Base-by-base conservation (phyloP, 2,329 filamentous ascomycete species). In the Beauveria caledonica region DNA sequence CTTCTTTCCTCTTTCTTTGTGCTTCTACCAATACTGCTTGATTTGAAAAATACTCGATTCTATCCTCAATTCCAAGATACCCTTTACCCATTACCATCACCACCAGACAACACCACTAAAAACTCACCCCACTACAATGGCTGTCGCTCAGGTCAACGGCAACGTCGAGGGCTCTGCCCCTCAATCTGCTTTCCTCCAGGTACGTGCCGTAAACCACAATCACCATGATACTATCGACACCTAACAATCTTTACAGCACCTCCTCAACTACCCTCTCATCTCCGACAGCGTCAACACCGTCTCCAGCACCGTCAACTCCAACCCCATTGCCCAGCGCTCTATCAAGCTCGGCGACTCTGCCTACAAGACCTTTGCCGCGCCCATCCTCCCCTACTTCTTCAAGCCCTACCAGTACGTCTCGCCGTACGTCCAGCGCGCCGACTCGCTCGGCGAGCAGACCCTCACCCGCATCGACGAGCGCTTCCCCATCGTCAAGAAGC, bases 311-410 rank as follows among this genome's bases (percentile, higher is more conserved):
- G 87, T 95, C 82, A 90, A 92, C 76, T 79, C 83, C 70, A 90
- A 93, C 77, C 87, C 90, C 55, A 87, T 90, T 71, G 92, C 90
- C 70, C 87, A 91, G 73, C 92, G 87, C 77, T 92, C 91, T 48
- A 78, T 97, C 71, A 81, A 88, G 68, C 76, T 94, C 64, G 84
- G 87, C 72, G 84, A 89, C 71, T 83, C 86, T 63, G 86, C 87
- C 68, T 96, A 92, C 80, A 78, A 85, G 70, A 86, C 83, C 65
- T 81, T 96, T 69, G 87, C 88, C 71, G 87, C 86, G 66, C 90
- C 92, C 21, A 76, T 96, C 64, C 76, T 93, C 60, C 89, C 90
- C 29, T 73, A 65, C 60, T 78, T 97, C 68, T 75, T 85, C 68
- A 89, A 83, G 67, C 92, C 92, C 40, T 93, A 91, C 78, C 81